Evolutionary conservation across 2,329 filamentous ascomycete species (phyloP).

Genomic region (Botryotinia narcissicola): DNA sequence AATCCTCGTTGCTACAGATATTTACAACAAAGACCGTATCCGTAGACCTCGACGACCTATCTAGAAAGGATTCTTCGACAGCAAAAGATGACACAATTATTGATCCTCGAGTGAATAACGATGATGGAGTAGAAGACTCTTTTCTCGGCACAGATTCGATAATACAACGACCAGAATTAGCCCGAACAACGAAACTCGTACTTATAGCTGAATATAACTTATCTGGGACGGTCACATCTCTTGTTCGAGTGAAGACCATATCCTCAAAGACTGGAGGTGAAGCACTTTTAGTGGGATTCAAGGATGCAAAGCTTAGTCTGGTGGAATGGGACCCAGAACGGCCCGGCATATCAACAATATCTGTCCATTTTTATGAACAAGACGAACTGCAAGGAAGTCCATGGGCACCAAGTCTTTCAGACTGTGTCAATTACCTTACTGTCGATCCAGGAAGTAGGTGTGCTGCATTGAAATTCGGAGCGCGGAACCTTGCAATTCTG

Average conservation of each 20-base stretch:
- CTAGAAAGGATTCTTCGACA: slow-evolving; percentile 31
- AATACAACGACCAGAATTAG: slow-evolving; percentile 59
- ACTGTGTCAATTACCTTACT: slow-evolving; percentile 76
- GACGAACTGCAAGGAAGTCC: slow-evolving; percentile 82
- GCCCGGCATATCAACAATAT: slow-evolving; percentile 78
- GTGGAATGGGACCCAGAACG: slow-evolving; percentile 89
- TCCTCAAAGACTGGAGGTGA: slow-evolving; percentile 78
- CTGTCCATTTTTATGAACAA: slow-evolving; percentile 97
- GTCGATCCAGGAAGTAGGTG: slow-evolving; percentile 92
- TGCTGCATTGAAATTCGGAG: slow-evolving; percentile 88
- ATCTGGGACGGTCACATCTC: slow-evolving; percentile 78
- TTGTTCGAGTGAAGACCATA: slow-evolving; percentile 72
- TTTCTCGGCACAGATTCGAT: slow-evolving; percentile 63
- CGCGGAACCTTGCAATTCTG: slow-evolving; percentile 84
- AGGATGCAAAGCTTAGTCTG: slow-evolving; percentile 89
- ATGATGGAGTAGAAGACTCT: slow-evolving; percentile 63
- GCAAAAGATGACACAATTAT: slow-evolving; percentile 48
- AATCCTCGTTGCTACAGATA: slow-evolving; percentile 88
- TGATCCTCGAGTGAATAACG: slow-evolving; percentile 52
- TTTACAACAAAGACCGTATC: slow-evolving; percentile 71
- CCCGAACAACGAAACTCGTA: slow-evolving; percentile 72
- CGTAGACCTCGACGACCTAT: slow-evolving; percentile 51
- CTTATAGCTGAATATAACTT: slow-evolving; percentile 82
- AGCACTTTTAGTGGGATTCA: slow-evolving; percentile 77
- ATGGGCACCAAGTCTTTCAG: slow-evolving; percentile 73